phyloP scores from a whole-genome alignment of 345 rosid species.

The Sonneratia caseolaris region DNA sequence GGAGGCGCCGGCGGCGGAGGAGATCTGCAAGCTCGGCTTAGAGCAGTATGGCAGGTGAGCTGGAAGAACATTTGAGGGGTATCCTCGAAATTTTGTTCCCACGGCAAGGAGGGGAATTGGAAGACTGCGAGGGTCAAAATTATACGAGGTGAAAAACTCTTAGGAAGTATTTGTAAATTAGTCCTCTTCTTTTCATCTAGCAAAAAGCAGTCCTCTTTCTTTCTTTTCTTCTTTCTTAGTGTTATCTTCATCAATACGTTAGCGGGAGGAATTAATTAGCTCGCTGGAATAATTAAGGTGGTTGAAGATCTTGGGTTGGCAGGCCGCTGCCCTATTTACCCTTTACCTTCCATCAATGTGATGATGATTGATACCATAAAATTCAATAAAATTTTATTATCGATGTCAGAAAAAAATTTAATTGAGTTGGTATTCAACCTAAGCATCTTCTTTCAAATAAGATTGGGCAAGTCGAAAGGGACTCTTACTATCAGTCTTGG shows the following conservation, averaged over 20 bases:
- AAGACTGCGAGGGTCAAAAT: neutral
- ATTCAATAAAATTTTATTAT: too few relatives aligned
- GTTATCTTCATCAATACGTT: neutral
- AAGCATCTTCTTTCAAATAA: too few relatives aligned
- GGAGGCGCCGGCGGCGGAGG: conserved; percentile 58
- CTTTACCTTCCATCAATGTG: too few relatives aligned
- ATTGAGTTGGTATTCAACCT: too few relatives aligned
- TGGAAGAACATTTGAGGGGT: neutral
- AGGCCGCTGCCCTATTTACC: too few relatives aligned
- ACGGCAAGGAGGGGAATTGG: neutral
- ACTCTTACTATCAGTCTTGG: too few relatives aligned
- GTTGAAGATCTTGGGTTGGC: too few relatives aligned
- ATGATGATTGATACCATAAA: too few relatives aligned
- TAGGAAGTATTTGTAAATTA: neutral
- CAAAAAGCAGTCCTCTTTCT: neutral
- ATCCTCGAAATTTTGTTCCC: neutral
- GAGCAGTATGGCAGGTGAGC: neutral
- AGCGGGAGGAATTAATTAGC: neutral
- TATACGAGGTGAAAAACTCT: neutral
- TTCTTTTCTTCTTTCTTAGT: neutral
- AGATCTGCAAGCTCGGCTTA: conserved; percentile 47
- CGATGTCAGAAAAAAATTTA: too few relatives aligned
- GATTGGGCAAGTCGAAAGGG: too few relatives aligned
- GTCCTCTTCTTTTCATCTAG: too few relatives aligned
- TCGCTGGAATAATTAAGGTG: too few relatives aligned